Conservation (phyloP, 805 yeast species). For the Saturnispora galanensis region DNA sequence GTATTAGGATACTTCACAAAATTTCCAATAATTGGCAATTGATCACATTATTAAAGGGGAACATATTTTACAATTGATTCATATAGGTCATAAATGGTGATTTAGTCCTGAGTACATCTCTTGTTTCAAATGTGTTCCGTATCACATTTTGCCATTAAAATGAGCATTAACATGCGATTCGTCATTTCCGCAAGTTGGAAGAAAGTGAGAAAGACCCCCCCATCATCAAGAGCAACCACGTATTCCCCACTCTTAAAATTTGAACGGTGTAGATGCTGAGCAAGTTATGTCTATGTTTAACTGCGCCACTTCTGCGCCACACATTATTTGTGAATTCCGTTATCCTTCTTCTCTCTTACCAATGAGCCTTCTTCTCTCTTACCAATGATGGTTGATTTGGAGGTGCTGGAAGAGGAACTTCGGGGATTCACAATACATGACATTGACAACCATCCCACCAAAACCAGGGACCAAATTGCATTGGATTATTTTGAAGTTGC, state of each 20-base stretch:
- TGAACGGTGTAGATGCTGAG: too few species aligned
- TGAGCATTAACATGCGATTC: neutral
- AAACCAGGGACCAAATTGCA: slow-evolving; percentile 34
- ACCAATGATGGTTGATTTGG: slow-evolving; percentile 1
- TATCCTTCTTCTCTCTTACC: too few species aligned
- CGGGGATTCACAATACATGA: slow-evolving; percentile 18
- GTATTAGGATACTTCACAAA: neutral
- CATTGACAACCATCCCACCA: slow-evolving; percentile 23
- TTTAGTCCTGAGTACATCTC: slow-evolving; percentile 1
- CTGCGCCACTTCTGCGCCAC: too few species aligned
- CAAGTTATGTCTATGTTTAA: too few species aligned
- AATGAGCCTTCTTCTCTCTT: neutral
- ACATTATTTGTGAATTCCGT: too few species aligned
- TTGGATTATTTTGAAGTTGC: slow-evolving; percentile 60
- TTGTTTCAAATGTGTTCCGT: slow-evolving; percentile 6
- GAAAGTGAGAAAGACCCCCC: too few species aligned
- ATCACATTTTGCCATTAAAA: neutral
- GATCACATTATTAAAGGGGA: slow-evolving; percentile 1
- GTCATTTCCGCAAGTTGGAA: too few species aligned
- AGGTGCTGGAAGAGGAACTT: slow-evolving; percentile 17
- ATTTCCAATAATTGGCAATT: neutral
- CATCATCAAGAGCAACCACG: too few species aligned
- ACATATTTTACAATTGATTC: neutral
- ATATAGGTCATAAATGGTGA: slow-evolving; percentile 2
- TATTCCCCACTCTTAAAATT: too few species aligned